Conservation (phyloP, 2,329 filamentous ascomycete genomes). For the Leptographium wingfieldii region DNA sequence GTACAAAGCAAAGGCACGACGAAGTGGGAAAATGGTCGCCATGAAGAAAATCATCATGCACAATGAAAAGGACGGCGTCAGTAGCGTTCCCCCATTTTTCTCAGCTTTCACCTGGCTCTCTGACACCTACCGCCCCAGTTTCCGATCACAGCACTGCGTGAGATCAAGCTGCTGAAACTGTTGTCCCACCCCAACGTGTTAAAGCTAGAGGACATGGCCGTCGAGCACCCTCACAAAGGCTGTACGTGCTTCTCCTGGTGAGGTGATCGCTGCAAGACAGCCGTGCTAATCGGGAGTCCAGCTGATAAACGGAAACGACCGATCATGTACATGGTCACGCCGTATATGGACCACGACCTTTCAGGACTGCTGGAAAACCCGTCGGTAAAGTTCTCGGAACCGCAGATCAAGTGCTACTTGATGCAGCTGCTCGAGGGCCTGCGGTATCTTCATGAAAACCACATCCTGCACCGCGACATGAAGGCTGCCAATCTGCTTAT, state of each 20-base stretch:
- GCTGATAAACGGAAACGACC: slow-evolving; percentile 68
- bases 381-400: slow-evolving; percentile 69
- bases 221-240: slow-evolving; percentile 59
- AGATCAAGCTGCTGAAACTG: slow-evolving; percentile 95
- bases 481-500: slow-evolving; percentile 97
- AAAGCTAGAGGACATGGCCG: slow-evolving; percentile 86
- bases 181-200: slow-evolving; percentile 85
- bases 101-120: not conserved
- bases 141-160: slow-evolving; percentile 92
- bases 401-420: slow-evolving; percentile 98
- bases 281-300: slow-evolving; percentile 17
- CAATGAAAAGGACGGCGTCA: slow-evolving; percentile 90
- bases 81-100: slow-evolving; percentile 17
- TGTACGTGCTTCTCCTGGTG: slow-evolving; percentile 26
- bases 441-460: slow-evolving; percentile 76
- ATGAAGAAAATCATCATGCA: slow-evolving; percentile 99
- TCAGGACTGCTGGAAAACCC: slow-evolving; percentile 94
- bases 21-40: slow-evolving; percentile 64
- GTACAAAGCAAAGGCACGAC: slow-evolving; percentile 71
- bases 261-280: not conserved
- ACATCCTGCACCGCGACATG: slow-evolving; percentile 95
- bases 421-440: slow-evolving; percentile 83
- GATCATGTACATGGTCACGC: slow-evolving; percentile 97
- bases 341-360: slow-evolving; percentile 99
- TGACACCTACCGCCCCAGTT: slow-evolving; percentile 39